Percentiles rank a stretch among this genome's conserved stretches.
These are phyloP conservation scores for Trichoderma brevicompactum DNA, from an alignment of 2,329 filamentous ascomycete species.

Conservation along the genomic window DNA sequence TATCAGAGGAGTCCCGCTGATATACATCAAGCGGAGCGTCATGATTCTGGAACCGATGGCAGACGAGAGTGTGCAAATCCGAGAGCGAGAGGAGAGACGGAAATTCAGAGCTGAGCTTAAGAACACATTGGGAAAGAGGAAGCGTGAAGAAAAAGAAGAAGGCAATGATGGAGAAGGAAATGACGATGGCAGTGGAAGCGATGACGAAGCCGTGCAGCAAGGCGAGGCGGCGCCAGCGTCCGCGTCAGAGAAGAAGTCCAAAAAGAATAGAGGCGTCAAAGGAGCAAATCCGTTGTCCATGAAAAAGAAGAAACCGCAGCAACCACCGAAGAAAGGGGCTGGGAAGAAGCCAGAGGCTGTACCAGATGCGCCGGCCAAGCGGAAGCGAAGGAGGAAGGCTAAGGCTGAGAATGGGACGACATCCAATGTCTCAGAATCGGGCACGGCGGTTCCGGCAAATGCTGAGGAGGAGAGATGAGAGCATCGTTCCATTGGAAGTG, in stretches of 20 bases:
- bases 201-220: constrained; percentile 33
- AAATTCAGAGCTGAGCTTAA: constrained; percentile 76
- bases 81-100: constrained; percentile 69
- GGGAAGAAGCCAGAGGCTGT: constrained; percentile 32
- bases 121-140: constrained; percentile 55
- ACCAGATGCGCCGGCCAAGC: constrained; percentile 38
- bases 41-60: constrained; percentile 77
- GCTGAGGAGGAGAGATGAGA: constrained; percentile 34
- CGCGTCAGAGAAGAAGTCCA: constrained; percentile 34
- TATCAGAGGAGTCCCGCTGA: constrained; percentile 73
- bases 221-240: constrained; percentile 32
- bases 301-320: constrained; percentile 56
- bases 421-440: constrained; percentile 29
- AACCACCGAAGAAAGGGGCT: constrained; percentile 34
- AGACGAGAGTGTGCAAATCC: constrained; percentile 63
- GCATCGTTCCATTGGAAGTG: neutral
- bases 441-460: constrained; percentile 25
- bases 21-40: constrained; percentile 79
- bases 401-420: constrained; percentile 35
- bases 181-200: constrained; percentile 44
- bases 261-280: constrained; percentile 61
- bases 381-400: constrained; percentile 41
- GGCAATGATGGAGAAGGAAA: constrained; percentile 37
- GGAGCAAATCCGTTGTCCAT: constrained; percentile 73
- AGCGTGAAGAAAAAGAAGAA: constrained; percentile 51